Conservation (phyloP, 1,284 basidiomycete species). For the Cutaneotrichosporon cutaneum region DNA sequence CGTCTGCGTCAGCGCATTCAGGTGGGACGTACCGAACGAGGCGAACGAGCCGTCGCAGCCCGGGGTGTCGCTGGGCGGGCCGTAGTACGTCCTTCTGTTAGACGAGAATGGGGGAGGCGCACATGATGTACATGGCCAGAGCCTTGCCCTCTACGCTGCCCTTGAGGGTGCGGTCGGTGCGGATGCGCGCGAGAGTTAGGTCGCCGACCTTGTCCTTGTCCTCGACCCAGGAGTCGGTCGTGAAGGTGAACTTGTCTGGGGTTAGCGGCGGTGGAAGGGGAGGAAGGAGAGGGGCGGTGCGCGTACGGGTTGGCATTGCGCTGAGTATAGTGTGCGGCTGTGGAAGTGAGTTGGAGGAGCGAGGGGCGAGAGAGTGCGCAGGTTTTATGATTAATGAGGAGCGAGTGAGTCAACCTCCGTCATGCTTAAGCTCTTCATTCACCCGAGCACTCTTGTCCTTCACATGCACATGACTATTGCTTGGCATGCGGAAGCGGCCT, state of each 20-base stretch:
- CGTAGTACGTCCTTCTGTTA: background rate
- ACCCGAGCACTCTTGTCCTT: too few relatives aligned
- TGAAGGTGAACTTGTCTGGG: constrained; percentile 1
- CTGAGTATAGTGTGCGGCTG: too few relatives aligned
- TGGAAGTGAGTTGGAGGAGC: too few relatives aligned
- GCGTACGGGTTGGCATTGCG: background rate
- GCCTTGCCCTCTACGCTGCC: constrained; percentile 6
- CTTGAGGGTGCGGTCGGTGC: background rate
- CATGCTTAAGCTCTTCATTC: too few relatives aligned
- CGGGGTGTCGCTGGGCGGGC: background rate
- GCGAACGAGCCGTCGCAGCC: background rate
- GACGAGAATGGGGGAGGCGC: background rate
- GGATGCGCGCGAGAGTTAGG: background rate
- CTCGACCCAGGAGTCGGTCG: constrained; percentile 3
- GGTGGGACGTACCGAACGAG: background rate
- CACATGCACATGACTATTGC: too few relatives aligned
- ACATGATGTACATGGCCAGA: constrained; percentile 7
- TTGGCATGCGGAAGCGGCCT: too few relatives aligned
- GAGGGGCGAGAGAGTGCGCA: too few relatives aligned
- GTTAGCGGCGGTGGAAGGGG: background rate
- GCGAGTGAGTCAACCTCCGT: too few relatives aligned
- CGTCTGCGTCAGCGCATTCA: background rate
- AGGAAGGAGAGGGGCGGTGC: background rate
- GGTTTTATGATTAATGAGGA: too few relatives aligned
- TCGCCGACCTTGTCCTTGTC: constrained; percentile 1